phyloP scores from a whole-genome alignment of 169 alveolate genomes.

The Cryptosporidium andersoni region DNA sequence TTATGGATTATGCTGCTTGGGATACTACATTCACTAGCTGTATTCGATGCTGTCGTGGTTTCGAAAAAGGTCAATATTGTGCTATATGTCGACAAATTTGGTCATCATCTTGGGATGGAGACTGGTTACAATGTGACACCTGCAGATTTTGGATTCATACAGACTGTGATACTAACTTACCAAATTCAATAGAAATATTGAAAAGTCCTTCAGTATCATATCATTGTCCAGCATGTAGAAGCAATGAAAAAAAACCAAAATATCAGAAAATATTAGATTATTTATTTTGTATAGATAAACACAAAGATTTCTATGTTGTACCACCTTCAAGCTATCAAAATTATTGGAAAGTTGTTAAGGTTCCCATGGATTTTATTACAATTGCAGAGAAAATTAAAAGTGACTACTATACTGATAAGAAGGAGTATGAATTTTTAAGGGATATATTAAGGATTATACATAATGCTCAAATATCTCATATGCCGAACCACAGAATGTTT shows the following conservation, averaged over 20 bases:
- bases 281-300: slow-evolving; percentile 44
- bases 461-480: slow-evolving; percentile 67
- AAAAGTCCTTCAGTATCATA: slow-evolving; percentile 1
- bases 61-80: slow-evolving; percentile 67
- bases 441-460: slow-evolving; percentile 51
- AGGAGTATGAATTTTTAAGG: slow-evolving; percentile 20
- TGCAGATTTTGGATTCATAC: slow-evolving; percentile 66
- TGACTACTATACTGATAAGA: slow-evolving; percentile 16
- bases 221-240: slow-evolving; percentile 66
- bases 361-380: slow-evolving; percentile 55
- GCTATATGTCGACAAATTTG: slow-evolving; percentile 54
- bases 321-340: slow-evolving; percentile 67
- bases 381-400: slow-evolving; percentile 4
- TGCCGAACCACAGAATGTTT: slow-evolving; percentile 64
- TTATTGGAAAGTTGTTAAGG: slow-evolving; percentile 66
- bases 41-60: slow-evolving; percentile 42
- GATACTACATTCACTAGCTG: slow-evolving; percentile 56
- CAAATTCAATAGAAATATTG: slow-evolving; percentile 36
- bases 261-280: slow-evolving; percentile 35
- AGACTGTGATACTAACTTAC: slow-evolving; percentile 24
- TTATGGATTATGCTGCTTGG: slow-evolving; percentile 59
- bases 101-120: slow-evolving; percentile 71
- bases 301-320: slow-evolving; percentile 22
- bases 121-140: slow-evolving; percentile 62
- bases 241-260: slow-evolving; percentile 28